These are phyloP conservation scores for Fomes fomentarius DNA, from an alignment of 1,284 basidiomycete genomes.

Conservation along the genomic window DNA sequence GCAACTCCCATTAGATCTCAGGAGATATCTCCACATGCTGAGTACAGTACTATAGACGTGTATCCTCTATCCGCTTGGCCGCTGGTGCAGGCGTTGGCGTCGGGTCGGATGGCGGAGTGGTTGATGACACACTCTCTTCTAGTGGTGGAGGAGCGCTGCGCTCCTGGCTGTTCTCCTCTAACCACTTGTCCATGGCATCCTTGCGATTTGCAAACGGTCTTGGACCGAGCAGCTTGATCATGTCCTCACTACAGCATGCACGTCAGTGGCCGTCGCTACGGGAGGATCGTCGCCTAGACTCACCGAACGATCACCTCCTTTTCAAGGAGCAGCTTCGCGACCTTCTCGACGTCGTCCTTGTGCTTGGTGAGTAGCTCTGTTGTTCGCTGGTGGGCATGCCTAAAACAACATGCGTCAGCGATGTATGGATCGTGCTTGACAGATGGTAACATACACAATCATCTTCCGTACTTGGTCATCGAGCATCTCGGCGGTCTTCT, in stretches of 20 bases:
- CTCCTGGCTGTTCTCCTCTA: slow-evolving; percentile 72
- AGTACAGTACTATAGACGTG: slow-evolving; percentile 19
- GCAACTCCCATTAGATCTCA: slow-evolving; percentile 23
- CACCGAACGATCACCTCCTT: slow-evolving; percentile 96
- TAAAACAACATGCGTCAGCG: slow-evolving; percentile 29
- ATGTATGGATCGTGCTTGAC: neutral
- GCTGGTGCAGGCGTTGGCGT: slow-evolving; percentile 47
- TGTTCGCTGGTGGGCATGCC: slow-evolving; percentile 85
- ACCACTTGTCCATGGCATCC: slow-evolving; percentile 94
- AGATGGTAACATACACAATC: slow-evolving; percentile 65
- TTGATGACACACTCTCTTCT: slow-evolving; percentile 46
- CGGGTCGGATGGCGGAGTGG: slow-evolving; percentile 17
- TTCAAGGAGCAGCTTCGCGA: slow-evolving; percentile 87
- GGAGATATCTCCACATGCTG: slow-evolving; percentile 13
- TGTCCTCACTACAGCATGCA: slow-evolving; percentile 67
- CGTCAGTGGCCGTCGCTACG: slow-evolving; percentile 10
- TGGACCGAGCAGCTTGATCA: slow-evolving; percentile 84
- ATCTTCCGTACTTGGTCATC: slow-evolving; percentile 94
- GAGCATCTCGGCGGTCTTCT: slow-evolving; percentile 94
- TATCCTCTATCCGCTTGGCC: slow-evolving; percentile 41
- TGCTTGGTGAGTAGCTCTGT: slow-evolving; percentile 83
- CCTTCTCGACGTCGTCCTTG: slow-evolving; percentile 90
- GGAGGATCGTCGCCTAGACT: slow-evolving; percentile 20
- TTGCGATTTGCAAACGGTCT: slow-evolving; percentile 79
- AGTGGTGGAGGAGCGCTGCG: slow-evolving; percentile 60